These are phyloP conservation scores for Tephrocybe sp. DNA, from an alignment of 768 basidiomycete genomes.

Conservation along the genomic window DNA sequence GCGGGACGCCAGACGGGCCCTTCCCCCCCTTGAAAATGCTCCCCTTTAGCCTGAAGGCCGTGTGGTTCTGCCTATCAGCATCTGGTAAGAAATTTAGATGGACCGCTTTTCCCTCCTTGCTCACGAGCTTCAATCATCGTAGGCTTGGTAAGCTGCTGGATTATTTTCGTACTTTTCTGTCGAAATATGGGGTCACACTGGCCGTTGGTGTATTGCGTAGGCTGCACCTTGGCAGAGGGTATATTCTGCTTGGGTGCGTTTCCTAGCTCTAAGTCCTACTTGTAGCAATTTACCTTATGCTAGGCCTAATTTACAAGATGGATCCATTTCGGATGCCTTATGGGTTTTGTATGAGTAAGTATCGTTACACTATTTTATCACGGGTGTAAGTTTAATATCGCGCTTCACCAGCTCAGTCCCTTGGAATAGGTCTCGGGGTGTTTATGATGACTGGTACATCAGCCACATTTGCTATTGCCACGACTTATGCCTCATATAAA, in stretches of 20 bases:
- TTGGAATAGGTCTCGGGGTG: conserved; percentile 38
- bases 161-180: conserved; percentile 44
- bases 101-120: neutral
- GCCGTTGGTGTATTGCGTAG: conserved; percentile 47
- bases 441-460: conserved; percentile 44
- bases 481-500: conserved; percentile 34
- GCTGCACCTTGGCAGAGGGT: conserved; percentile 50
- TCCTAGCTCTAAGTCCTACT: neutral
- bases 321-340: conserved; percentile 56
- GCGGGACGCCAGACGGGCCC: neutral
- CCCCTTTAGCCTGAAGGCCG: conserved; percentile 50
- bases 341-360: conserved; percentile 54
- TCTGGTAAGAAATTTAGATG: conserved; percentile 35
- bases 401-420: conserved; percentile 35
- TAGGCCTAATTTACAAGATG: conserved; percentile 67
- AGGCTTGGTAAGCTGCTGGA: conserved; percentile 54
- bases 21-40: conserved; percentile 39
- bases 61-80: conserved; percentile 57
- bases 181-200: conserved; percentile 42
- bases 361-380: neutral
- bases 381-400: neutral
- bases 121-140: neutral
- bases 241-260: conserved; percentile 57
- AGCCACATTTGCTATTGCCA: conserved; percentile 43
- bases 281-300: neutral